Evolutionary conservation across 345 rosid species (phyloP), one percentile per base, ranked within the genome.

Genomic region (Carallia pectinifolia): DNA sequence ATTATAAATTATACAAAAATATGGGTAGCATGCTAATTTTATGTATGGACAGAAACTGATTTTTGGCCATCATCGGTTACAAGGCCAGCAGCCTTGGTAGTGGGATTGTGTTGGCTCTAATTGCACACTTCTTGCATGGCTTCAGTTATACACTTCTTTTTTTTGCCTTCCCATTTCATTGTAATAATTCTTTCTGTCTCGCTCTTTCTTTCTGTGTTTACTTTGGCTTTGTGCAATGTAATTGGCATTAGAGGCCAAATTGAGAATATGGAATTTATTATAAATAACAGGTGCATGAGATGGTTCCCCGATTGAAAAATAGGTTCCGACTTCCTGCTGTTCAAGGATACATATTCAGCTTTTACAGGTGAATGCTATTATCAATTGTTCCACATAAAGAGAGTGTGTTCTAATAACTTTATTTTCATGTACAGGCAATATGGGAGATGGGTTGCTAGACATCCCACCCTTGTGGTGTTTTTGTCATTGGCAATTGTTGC

Each of bases 381-480:
- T 31, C 69, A 58, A 33, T 33, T 4, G 48, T n/a, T 47, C 65
- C 62, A 53, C n/a, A 29, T 4, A 27, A 3, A 47, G 62, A 56
- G 39, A 0, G 58, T 62, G 16, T 53, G 56, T 75, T 37, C 83
- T 82, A 70, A 77, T 61, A 30, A 64, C 64, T 66, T 66, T 63
- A 10, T 65, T 62, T 34, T 65, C 62, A 74, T 62, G 71, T 23
- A 66, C 69, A 74, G 77, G 72, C 50, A 19, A 31, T 68, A 74
- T 62, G 77, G 77, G n/a, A 40, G 40, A n/a, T 68, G 72, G 72
- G 72, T 74, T 68, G 77, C 77, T 62, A 68, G 77, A 68, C 62
- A 74, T 62, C 77, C 77, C 12, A 44, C 64, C 23, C 64, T 74
- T 23, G 72, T 68, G 23, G 55, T 74, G 33, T 74, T 62, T 36